Conservation (phyloP, 768 basidiomycete genomes). For the Suillus cothurnatus region DNA sequence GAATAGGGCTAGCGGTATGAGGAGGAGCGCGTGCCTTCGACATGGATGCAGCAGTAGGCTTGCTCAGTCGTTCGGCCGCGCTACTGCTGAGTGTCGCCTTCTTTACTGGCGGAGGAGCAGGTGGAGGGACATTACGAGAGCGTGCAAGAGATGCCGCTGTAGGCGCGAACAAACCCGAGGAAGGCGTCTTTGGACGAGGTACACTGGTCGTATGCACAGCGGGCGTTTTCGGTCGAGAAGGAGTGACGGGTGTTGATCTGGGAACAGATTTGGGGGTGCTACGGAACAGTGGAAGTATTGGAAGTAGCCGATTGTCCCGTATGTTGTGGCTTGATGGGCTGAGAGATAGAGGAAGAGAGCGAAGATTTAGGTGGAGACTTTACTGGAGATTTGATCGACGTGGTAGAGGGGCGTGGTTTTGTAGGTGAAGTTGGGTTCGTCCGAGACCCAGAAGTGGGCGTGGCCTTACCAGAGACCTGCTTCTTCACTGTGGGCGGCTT, state of each 20-base stretch:
- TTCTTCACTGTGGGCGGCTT: slow-evolving; percentile 25
- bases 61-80: slow-evolving; percentile 68
- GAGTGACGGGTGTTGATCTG: slow-evolving; percentile 34
- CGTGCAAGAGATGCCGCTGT: slow-evolving; percentile 82
- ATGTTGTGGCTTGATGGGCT: slow-evolving; percentile 39
- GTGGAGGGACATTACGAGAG: slow-evolving; percentile 55
- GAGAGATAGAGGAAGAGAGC: slow-evolving; percentile 39
- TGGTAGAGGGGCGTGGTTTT: slow-evolving; percentile 31
- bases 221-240: slow-evolving; percentile 41
- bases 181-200: slow-evolving; percentile 60
- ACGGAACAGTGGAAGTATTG: slow-evolving; percentile 30
- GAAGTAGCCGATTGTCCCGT: slow-evolving; percentile 45
- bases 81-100: slow-evolving; percentile 56
- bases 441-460: slow-evolving; percentile 24
- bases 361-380: slow-evolving; percentile 33
- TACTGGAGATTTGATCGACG: slow-evolving; percentile 21
- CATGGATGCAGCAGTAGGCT: slow-evolving; percentile 80
- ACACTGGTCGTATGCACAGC: slow-evolving; percentile 19
- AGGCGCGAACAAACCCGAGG: slow-evolving; percentile 73
- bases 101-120: slow-evolving; percentile 50
- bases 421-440: slow-evolving; percentile 24
- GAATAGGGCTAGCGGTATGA: slow-evolving; percentile 20
- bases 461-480: slow-evolving; percentile 21
- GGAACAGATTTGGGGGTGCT: slow-evolving; percentile 23
- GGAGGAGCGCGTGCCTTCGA: slow-evolving; percentile 54